Evolutionary conservation across 495 filamentous ascomycete species (phyloP), one percentile per base, ranked within the genome.

Genomic region (Cercophora scortea): DNA sequence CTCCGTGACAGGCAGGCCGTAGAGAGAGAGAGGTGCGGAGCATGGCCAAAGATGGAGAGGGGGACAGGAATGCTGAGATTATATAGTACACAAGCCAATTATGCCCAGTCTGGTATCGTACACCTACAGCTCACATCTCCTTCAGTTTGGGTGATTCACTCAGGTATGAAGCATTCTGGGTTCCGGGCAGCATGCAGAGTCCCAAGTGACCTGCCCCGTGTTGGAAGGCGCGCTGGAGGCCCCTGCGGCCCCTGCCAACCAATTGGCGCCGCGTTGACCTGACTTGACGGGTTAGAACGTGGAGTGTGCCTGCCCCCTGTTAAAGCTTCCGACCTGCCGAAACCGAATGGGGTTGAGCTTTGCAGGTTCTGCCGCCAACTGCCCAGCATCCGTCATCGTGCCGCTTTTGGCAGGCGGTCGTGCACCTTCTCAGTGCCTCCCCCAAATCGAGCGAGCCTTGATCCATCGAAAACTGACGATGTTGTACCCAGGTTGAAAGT

Each of bases 1-100:
- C 56, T 50, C 57, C 60, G n/a, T 55, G 64, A 55, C 44, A 57
- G 42, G 53, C 58, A 18, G 60, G 39, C 42, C 57, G 59, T 35
- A 54, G 45, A 35, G 57, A 19, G 42, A 57, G 38, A 25, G 49
- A 60, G 3, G 54, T 54, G 45, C 64, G 64, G 54, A 63, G 52
- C 62, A 67, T 67, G 34, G 48, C 53, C 43, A 56, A 61, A 60
- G 50, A 53, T 32, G 33, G 18, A 40, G 15, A 18, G 34, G 47
- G 16, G n/a, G 44, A 8, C 15, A 16, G 19, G 8, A 42, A 53
- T n/a, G 42, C 13, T 42, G 18, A 39, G 41, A 40, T 45, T 45
- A 38, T 50, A 55, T 56, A 25, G 25, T 25, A 25, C 25, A 25
- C 25, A 25, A 25, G 25, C 25, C 25, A 25, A 25, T 25, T 25